A percentile compares a stretch with the other conserved stretches of the same genome.
Evolutionary conservation across 768 basidiomycete genomes (phyloP).

Genomic region (Kwoniella sp.): DNA sequence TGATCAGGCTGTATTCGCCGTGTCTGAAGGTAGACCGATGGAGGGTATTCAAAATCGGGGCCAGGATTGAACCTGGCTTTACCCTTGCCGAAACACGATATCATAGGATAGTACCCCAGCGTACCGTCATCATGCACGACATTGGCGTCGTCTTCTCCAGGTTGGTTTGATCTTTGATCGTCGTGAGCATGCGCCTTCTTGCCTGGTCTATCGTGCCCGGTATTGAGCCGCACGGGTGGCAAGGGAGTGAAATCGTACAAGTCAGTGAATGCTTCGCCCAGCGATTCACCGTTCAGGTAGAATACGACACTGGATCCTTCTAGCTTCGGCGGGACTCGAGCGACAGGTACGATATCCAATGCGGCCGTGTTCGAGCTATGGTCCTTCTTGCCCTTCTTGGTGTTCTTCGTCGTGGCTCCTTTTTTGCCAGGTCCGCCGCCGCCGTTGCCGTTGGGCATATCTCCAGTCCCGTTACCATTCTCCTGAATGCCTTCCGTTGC

Average conservation of each 20-base stretch:
- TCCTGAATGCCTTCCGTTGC: background rate
- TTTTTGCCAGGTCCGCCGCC: constrained; percentile 59
- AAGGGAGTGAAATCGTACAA: constrained; percentile 88
- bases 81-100: constrained; percentile 89
- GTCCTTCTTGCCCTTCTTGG: constrained; percentile 34
- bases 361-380: background rate
- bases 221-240: constrained; percentile 62
- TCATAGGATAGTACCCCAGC: constrained; percentile 91
- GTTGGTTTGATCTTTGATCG: background rate
- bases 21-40: constrained; percentile 37
- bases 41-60: constrained; percentile 63
- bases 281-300: constrained; percentile 86
- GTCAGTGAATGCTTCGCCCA: constrained; percentile 81
- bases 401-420: constrained; percentile 39
- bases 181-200: constrained; percentile 53
- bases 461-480: constrained; percentile 4
- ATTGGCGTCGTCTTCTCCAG: constrained; percentile 62
- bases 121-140: constrained; percentile 84
- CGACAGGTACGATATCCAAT: background rate
- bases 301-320: constrained; percentile 75
- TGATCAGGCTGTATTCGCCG: constrained; percentile 48
- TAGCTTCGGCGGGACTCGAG: constrained; percentile 23
- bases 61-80: constrained; percentile 83
- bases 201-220: constrained; percentile 64
- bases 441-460: background rate